Evolutionary conservation across 2,329 filamentous ascomycete genomes (phyloP).

Genomic region (Dryadomyces quercus-mongolicae): DNA sequence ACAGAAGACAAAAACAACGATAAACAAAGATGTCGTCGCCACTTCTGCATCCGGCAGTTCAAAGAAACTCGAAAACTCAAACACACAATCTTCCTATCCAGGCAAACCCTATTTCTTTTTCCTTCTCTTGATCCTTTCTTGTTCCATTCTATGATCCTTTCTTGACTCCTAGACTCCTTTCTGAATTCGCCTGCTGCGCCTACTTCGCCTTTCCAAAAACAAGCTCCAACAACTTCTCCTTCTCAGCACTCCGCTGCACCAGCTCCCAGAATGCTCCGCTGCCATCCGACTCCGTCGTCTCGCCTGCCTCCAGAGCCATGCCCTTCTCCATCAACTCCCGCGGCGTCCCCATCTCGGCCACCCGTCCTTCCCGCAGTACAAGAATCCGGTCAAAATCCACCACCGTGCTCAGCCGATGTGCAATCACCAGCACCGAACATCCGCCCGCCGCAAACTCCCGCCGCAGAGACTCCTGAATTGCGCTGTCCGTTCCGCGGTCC

Average conservation of each 20-base stretch:
- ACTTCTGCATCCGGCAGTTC: too few relatives aligned
- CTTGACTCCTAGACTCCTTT: too few relatives aligned
- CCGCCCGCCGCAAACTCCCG: constrained; percentile 31
- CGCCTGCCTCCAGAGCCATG: constrained; percentile 14
- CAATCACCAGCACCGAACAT: constrained; percentile 39
- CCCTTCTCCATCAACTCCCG: constrained; percentile 26
- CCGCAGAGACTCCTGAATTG: constrained; percentile 44
- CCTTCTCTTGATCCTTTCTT: too few relatives aligned
- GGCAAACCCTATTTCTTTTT: too few relatives aligned
- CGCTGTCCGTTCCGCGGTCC: constrained; percentile 42
- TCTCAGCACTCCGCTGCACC: constrained; percentile 12
- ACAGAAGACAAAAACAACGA: too few relatives aligned
- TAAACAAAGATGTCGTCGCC: too few relatives aligned
- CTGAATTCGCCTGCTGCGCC: too few relatives aligned
- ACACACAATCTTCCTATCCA: too few relatives aligned
- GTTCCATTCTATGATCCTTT: too few relatives aligned
- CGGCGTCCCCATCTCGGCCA: constrained; percentile 30
- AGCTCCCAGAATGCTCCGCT: constrained; percentile 12
- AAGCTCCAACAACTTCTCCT: constrained; percentile 12
- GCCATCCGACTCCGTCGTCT: background rate
- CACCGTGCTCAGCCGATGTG: constrained; percentile 30
- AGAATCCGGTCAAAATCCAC: constrained; percentile 37
- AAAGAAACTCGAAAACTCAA: too few relatives aligned
- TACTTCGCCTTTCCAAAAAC: constrained; percentile 3
- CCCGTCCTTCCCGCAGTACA: constrained; percentile 33